Conservation (phyloP, 1,284 basidiomycete species). For the Rugosomyces carneus region DNA sequence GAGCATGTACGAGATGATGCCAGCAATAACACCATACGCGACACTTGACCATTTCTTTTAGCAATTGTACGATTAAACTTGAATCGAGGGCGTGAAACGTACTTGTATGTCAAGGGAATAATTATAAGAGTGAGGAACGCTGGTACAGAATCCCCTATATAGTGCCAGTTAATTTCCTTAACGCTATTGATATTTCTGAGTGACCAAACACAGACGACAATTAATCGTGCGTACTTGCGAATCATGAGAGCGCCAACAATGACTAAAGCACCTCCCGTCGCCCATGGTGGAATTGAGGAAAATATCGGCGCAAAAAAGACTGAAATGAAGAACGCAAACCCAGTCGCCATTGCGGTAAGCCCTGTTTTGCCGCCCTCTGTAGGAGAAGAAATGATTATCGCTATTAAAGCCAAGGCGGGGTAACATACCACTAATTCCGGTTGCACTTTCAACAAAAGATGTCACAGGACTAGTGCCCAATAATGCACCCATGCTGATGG, state of each 20-base stretch:
- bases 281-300: constrained; percentile 83
- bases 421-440: constrained; percentile 59
- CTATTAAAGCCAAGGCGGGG: not conserved
- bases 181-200: constrained; percentile 35
- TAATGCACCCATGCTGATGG: constrained; percentile 76
- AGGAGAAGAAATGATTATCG: not conserved
- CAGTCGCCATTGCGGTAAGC: constrained; percentile 71
- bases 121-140: constrained; percentile 76
- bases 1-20: constrained; percentile 64
- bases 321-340: constrained; percentile 78
- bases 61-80: not conserved
- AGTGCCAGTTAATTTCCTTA: constrained; percentile 86
- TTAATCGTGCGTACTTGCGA: constrained; percentile 49
- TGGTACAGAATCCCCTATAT: constrained; percentile 80
- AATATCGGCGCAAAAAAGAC: constrained; percentile 91
- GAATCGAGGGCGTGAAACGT: constrained; percentile 20
- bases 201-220: not conserved
- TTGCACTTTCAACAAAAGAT: constrained; percentile 82
- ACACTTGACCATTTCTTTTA: constrained; percentile 47
- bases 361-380: constrained; percentile 86
- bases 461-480: constrained; percentile 87
- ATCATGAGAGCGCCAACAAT: constrained; percentile 91
- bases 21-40: constrained; percentile 85
- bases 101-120: constrained; percentile 79
- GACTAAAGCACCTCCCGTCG: constrained; percentile 82